Base-by-base conservation (phyloP, 106 monocot genomes). In the Agapanthus africanus region DNA sequence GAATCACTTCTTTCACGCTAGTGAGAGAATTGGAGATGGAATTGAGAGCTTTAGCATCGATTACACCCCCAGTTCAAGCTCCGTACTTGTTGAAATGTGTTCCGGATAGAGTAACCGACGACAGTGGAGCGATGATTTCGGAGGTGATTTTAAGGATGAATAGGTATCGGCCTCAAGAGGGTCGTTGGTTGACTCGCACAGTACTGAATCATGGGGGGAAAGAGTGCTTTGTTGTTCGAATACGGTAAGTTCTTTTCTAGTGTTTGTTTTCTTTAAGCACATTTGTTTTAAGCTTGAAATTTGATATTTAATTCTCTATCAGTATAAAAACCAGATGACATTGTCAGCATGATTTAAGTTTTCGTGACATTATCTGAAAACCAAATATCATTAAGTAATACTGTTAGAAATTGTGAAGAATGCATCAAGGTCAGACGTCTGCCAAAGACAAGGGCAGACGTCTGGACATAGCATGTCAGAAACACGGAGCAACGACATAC, bases 31-130 rank as follows among this genome's bases (percentile, higher is more conserved):
- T 87, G 31, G 74, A 73, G 19, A 40, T 65, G 37, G 49, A 73
- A 71, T 10, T 81, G 73, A 77, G 67, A 60, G 84, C 76, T 23
- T 56, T 93, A 82, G 62, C 77, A 38, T 90, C 93, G 2, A 49
- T 89, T 27, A 99, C 97, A 46, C 92, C 97, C 0, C 97, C 97
- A 23, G 63, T 89, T 62, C 89, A 90, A 42, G 97, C 93, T 9
- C 82, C 92, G 1, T 99, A 99, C 79, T 79, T 99, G 15, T 42
- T 99, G 62, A 99, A 85, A 73, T 87, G 84, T 70, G 92, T 99
- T 32, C 89, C 97, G 16, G 97, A 99, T 75, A 81, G 87, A 77
- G 97, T 99, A 22, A 99, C 97, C 50, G 97, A 99, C 85, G 90
- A 99, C 40, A 44, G 56, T 69, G 97, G 97, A 63, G 82, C 97